Percentiles rank a stretch among this genome's conserved stretches.
Evolutionary conservation across 306 rosid genomes (phyloP).

Genomic region (Echinosophora koreensis): DNA sequence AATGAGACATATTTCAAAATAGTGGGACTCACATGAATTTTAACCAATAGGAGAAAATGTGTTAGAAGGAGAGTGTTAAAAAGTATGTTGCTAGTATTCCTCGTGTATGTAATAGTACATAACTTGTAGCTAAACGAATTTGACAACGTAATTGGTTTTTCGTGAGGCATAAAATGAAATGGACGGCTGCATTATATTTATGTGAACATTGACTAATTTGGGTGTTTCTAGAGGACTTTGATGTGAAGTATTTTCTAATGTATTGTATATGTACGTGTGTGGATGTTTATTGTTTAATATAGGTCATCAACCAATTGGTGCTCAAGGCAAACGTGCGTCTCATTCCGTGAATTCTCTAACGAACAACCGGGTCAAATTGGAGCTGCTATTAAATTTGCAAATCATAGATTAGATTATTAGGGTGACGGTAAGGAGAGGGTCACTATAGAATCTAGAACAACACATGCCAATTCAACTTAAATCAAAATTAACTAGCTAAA

Average conservation of each 20-base stretch:
- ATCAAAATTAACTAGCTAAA: not conserved
- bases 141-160: not conserved
- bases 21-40: too few species aligned
- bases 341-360: constrained; percentile 1
- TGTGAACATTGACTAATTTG: constrained; percentile 14
- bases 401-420: not conserved
- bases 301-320: not conserved
- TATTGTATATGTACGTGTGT: not conserved
- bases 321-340: constrained; percentile 20
- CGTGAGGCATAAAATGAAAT: constrained; percentile 19
- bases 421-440: not conserved
- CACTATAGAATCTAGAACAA: constrained; percentile 46
- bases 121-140: constrained; percentile 27
- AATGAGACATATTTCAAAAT: too few species aligned
- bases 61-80: too few species aligned
- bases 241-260: constrained; percentile 14
- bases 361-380: constrained; percentile 32
- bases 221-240: constrained; percentile 16
- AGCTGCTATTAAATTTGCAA: constrained; percentile 41
- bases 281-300: not conserved
- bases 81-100: too few species aligned
- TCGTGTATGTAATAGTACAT: constrained; percentile 1
- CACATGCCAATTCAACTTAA: constrained; percentile 24
- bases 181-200: constrained; percentile 19
- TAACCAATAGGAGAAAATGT: too few species aligned